Evolutionary conservation across 2,329 filamentous ascomycete genomes (phyloP), one percentile per base, ranked within the genome.

Genomic region (Mollisia scopiformis): DNA sequence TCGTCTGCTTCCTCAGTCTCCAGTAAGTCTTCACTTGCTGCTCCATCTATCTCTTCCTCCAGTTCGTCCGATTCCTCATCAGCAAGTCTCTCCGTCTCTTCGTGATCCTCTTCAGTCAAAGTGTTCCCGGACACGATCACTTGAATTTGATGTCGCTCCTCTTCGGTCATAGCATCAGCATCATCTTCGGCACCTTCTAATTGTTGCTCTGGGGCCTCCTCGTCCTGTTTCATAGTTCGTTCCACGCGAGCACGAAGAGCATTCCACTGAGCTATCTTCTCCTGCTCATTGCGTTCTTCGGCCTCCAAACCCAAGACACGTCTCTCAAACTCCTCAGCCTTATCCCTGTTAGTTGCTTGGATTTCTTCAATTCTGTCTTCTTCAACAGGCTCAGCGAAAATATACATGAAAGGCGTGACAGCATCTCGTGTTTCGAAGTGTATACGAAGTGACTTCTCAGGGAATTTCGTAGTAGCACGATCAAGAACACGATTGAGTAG

Each of bases 311-410:
- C 85, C 46, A 88, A 77, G 16, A 92, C 82, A 14, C 81, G 76
- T 39, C 80, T 81, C 73, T 96, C 89, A 66, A 91, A 91, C 13
- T 84, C 84, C 51, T 89, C 86, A 23, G 93, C 83, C 33, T 85
- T 83, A 19, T 80, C 84, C 64, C 86, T 85, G 60, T 85, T 87
- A 14, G 81, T 81, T 23, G 80, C 84, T 73, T 98, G 94, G n/a
- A 95, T 90, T 13, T 77, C 75, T 19, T 89, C 79, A 64, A 96
- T 91, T 56, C 92, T 82, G 5, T 88, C 83, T 5, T 91, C 84
- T 0, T 84, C 84, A 56, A 98, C 88, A 3, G 95, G 93, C 74
- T 96, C 90, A 14, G 89, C 93, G 72, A 97, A 96, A 56, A 98
- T 86, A 72, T 96, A 94, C 85, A 97, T 93, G 69, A 89, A 87